Conservation (phyloP, 2,329 filamentous ascomycete species). For the Colletotrichum eremochloae region DNA sequence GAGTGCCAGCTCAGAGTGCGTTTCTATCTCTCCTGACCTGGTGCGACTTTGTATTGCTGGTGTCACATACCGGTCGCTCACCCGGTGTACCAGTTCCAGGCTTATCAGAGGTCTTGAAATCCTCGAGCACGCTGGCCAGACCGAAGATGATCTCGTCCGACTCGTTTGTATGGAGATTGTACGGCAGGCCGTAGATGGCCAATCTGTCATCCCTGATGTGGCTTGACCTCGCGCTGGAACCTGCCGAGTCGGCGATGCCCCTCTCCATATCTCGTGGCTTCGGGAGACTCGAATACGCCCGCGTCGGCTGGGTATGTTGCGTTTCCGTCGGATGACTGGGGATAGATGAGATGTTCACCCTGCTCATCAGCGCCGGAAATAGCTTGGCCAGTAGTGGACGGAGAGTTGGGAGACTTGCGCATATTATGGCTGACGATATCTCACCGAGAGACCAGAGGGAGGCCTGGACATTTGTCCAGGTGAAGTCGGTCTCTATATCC, state of each 20-base stretch:
- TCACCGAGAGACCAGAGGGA: conserved; percentile 46
- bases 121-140: conserved; percentile 30
- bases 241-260: conserved; percentile 4
- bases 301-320: conserved; percentile 6
- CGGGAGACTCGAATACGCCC: conserved; percentile 18
- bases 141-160: conserved; percentile 32
- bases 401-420: conserved; percentile 45
- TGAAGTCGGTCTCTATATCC: conserved; percentile 41
- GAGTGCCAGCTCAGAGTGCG: conserved; percentile 1
- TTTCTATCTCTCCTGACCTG: conserved; percentile 1
- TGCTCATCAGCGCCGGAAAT: conserved; percentile 33
- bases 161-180: conserved; percentile 21
- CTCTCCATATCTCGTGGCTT: conserved; percentile 27
- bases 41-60: background rate
- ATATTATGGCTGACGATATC: conserved; percentile 44
- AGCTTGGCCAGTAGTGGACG: conserved; percentile 43
- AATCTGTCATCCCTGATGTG: conserved; percentile 22
- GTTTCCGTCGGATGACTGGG: conserved; percentile 33
- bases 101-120: conserved; percentile 21
- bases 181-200: conserved; percentile 3
- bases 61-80: conserved; percentile 1
- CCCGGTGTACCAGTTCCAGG: conserved; percentile 7
- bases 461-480: conserved; percentile 45
- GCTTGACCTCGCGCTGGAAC: conserved; percentile 23
- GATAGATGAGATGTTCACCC: conserved; percentile 32